Conservation (phyloP, 352 stramenopile species). For the Globisporangium emineosum region DNA sequence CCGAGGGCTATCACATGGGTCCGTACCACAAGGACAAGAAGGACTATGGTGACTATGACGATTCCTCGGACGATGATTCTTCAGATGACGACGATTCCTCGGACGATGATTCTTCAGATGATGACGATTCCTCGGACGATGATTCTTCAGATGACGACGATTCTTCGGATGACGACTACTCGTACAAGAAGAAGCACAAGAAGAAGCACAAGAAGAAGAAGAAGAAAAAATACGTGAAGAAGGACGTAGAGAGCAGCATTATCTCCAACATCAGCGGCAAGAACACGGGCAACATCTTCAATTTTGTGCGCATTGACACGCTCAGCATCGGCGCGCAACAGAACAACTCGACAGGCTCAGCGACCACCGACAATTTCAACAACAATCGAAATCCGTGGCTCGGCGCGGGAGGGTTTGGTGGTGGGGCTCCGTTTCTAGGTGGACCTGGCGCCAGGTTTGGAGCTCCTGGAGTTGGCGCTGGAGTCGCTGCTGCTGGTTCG, state of each 20-base stretch:
- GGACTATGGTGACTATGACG: constrained; percentile 10
- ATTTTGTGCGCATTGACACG: constrained; percentile 30
- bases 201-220: constrained; percentile 20
- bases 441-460: background rate
- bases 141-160: constrained; percentile 15
- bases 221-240: constrained; percentile 13
- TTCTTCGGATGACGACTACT: constrained; percentile 10
- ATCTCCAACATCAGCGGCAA: constrained; percentile 27
- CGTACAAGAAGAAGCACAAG: constrained; percentile 18
- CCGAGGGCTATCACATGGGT: constrained; percentile 12
- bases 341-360: background rate
- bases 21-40: constrained; percentile 7
- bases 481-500: background rate
- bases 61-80: constrained; percentile 12
- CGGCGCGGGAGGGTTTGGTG: background rate
- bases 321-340: constrained; percentile 8
- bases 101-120: no score
- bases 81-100: no score
- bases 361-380: background rate
- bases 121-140: constrained; percentile 1
- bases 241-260: constrained; percentile 20
- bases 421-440: background rate
- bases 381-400: background rate
- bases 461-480: background rate
- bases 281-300: constrained; percentile 42